phyloP scores from a whole-genome alignment of 179 eudicot species.

The Beta macrorhiza region DNA sequence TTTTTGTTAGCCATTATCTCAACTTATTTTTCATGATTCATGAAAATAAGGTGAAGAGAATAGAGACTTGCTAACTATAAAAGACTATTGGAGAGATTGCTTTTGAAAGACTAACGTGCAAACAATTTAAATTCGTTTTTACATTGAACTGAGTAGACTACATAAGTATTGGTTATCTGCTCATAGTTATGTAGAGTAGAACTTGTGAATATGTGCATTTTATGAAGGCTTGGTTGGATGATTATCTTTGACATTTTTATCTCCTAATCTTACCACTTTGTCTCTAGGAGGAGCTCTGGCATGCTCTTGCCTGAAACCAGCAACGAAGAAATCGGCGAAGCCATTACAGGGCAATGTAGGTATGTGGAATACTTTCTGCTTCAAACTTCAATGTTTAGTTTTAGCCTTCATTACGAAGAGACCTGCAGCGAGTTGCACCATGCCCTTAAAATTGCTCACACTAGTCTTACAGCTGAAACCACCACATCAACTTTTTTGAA shows the following conservation, averaged over 20 bases:
- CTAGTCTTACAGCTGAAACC: constrained; percentile 2
- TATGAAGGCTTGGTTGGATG: not conserved
- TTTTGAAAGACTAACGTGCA: too few species aligned
- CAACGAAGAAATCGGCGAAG: constrained; percentile 9
- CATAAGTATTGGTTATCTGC: too few species aligned
- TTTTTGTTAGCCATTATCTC: too few species aligned
- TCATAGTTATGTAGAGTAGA: too few species aligned
- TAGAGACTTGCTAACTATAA: too few species aligned
- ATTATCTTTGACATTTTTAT: constrained; percentile 27
- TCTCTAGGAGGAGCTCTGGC: constrained; percentile 26
- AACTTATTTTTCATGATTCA: too few species aligned
- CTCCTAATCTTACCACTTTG: constrained; percentile 23
- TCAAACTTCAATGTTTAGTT: constrained; percentile 9
- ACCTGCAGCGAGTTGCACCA: constrained; percentile 16
- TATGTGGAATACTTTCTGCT: constrained; percentile 24
- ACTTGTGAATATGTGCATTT: not conserved
- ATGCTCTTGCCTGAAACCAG: constrained; percentile 7
- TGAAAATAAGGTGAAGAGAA: too few species aligned
- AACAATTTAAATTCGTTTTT: too few species aligned
- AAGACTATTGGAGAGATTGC: too few species aligned
- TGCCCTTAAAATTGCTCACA: not conserved
- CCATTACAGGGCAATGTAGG: constrained; percentile 19
- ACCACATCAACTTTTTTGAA: constrained; percentile 28
- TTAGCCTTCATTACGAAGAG: constrained; percentile 8
- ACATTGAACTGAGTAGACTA: too few species aligned